phyloP scores from a whole-genome alignment of 2,329 filamentous ascomycete species.

The Fusarium devonianum region DNA sequence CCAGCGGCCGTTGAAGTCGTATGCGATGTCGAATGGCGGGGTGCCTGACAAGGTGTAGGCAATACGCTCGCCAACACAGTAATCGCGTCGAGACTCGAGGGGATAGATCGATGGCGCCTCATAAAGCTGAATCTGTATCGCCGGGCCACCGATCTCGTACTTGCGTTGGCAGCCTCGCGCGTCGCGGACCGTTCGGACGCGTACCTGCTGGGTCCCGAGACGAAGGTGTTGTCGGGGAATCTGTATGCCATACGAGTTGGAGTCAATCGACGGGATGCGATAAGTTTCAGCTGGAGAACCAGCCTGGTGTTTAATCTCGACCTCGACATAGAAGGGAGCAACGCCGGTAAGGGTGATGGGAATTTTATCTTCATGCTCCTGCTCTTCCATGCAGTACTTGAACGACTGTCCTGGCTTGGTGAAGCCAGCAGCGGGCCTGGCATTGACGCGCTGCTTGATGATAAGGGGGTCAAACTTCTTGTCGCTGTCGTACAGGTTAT shows the following conservation, averaged over 20 bases:
- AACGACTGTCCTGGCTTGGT: constrained; percentile 88
- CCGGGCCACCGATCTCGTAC: constrained; percentile 72
- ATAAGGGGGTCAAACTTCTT: constrained; percentile 70
- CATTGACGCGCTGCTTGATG: constrained; percentile 83
- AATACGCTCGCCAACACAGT: constrained; percentile 94
- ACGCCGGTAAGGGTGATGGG: constrained; percentile 84
- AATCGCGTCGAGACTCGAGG: constrained; percentile 83
- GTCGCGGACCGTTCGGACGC: constrained; percentile 89
- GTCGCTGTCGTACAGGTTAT: constrained; percentile 84
- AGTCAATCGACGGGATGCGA: constrained; percentile 79
- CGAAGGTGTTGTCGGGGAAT: constrained; percentile 87
- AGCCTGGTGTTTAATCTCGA: constrained; percentile 92
- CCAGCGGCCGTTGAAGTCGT: constrained; percentile 83
- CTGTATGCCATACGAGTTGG: constrained; percentile 77
- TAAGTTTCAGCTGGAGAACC: constrained; percentile 81
- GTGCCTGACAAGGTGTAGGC: constrained; percentile 90
- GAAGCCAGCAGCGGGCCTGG: constrained; percentile 83
- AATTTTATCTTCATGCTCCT: constrained; percentile 83
- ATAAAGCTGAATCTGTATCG: constrained; percentile 90
- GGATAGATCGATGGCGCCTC: constrained; percentile 92
- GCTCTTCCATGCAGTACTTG: constrained; percentile 90
- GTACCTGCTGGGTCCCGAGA: constrained; percentile 87
- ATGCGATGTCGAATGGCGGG: constrained; percentile 90
- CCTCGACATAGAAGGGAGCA: constrained; percentile 87
- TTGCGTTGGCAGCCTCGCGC: constrained; percentile 84